Evolutionary conservation across 495 filamentous ascomycete genomes (phyloP).

Genomic region (Aspergillus carlsbadensis): DNA sequence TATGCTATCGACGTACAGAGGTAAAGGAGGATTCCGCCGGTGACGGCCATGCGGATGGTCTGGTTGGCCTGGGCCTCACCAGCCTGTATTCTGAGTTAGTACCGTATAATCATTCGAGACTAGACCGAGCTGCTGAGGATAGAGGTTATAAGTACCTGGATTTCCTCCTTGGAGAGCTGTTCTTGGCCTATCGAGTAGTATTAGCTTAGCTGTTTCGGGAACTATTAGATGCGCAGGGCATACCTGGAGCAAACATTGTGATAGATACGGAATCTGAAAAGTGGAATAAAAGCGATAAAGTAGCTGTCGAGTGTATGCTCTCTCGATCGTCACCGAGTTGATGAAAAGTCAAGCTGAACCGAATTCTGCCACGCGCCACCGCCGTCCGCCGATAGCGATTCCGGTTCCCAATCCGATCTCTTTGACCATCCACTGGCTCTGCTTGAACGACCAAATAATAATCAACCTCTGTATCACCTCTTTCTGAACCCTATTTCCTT

Average conservation of each 20-base stretch:
- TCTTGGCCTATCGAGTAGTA: conserved; percentile 33
- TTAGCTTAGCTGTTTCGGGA: background rate
- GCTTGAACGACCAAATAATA: background rate
- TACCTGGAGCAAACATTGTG: conserved; percentile 50
- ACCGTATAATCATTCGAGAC: background rate
- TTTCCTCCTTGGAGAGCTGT: conserved; percentile 48
- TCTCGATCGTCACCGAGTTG: background rate
- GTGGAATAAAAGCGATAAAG: background rate
- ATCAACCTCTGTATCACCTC: background rate
- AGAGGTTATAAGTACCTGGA: conserved; percentile 32
- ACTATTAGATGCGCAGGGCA: conserved; percentile 2
- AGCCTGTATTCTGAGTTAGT: conserved; percentile 33
- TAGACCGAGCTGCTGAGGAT: background rate
- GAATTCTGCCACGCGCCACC: conserved; percentile 9
- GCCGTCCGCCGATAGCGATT: conserved; percentile 1
- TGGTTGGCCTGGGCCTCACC: conserved; percentile 69
- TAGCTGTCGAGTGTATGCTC: background rate
- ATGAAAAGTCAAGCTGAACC: conserved; percentile 7
- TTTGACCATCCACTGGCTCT: background rate
- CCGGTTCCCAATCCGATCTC: background rate
- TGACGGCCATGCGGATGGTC: conserved; percentile 62
- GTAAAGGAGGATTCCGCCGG: conserved; percentile 69
- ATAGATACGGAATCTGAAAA: background rate
- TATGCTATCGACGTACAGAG: conserved; percentile 57
- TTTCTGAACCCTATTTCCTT: background rate